These are phyloP conservation scores for Strobilomyces confusus DNA, from an alignment of 768 basidiomycete species.

Conservation along the genomic window DNA sequence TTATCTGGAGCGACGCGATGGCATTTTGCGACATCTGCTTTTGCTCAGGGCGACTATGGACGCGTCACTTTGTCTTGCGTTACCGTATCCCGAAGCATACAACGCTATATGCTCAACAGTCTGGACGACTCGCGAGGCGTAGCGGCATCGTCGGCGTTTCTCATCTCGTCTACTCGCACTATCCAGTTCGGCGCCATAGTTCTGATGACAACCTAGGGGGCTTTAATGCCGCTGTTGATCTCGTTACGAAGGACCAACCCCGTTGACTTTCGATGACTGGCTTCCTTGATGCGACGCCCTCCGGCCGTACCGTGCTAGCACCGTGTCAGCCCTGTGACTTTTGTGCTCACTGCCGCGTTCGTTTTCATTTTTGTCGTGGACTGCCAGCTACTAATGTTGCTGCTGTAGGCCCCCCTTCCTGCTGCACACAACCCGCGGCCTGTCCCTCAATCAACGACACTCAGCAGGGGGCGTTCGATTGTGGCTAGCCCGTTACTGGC, in stretches of 20 bases:
- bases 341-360: not conserved
- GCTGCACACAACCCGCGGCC: not conserved
- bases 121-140: not conserved
- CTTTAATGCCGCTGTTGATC: not conserved
- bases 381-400: not conserved
- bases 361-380: not conserved
- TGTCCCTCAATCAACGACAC: too few relatives aligned
- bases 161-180: not conserved
- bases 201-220: not conserved
- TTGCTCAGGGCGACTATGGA: conserved; percentile 6
- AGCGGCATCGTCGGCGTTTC: not conserved
- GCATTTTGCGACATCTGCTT: conserved; percentile 3
- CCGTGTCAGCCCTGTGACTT: not conserved
- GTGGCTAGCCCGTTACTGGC: too few relatives aligned
- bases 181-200: not conserved
- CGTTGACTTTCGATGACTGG: not conserved
- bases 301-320: not conserved
- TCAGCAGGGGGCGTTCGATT: too few relatives aligned
- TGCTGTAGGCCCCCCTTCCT: not conserved
- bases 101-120: conserved; percentile 1
- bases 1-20: too few relatives aligned
- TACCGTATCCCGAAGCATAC: conserved; percentile 4
- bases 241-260: not conserved
- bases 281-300: not conserved
- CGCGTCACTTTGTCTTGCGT: conserved; percentile 3